A percentile compares a stretch with the other conserved stretches of the same genome.
Conservation (phyloP, 345 rosid genomes). For the Balakata baccata region DNA sequence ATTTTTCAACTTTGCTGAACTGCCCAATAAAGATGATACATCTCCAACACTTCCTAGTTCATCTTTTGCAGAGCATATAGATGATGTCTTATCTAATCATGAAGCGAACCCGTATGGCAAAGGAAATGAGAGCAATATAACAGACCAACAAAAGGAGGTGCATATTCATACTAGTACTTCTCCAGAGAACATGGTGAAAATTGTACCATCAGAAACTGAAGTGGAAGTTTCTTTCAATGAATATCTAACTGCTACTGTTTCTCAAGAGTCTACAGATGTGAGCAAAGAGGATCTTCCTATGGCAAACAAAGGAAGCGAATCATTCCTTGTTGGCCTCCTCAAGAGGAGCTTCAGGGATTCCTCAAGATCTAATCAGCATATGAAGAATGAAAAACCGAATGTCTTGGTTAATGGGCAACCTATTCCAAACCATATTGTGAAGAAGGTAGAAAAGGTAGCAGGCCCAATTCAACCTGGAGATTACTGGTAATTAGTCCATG, state of each 20-base stretch:
- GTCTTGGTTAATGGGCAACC: conserved; percentile 28
- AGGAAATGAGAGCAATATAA: conserved; percentile 4
- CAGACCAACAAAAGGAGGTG: conserved; percentile 1
- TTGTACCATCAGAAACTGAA: conserved; percentile 22
- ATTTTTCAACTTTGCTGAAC: background rate
- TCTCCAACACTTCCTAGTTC: no score
- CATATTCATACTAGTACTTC: background rate
- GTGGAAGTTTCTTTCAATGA: conserved; percentile 20
- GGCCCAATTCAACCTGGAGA: conserved; percentile 33
- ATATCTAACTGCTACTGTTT: background rate
- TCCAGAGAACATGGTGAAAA: conserved; percentile 5
- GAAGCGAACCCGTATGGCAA: background rate
- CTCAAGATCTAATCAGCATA: conserved; percentile 12
- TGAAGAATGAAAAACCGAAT: conserved; percentile 3
- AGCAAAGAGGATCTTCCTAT: conserved; percentile 1
- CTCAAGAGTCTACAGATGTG: conserved; percentile 19
- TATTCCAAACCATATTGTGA: conserved; percentile 16
- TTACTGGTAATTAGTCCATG: conserved; percentile 27
- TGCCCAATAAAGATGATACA: background rate
- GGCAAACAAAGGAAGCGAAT: conserved; percentile 8
- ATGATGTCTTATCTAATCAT: background rate
- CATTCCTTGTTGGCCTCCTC: conserved; percentile 17
- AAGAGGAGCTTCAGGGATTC: conserved; percentile 20
- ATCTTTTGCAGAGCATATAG: no score
- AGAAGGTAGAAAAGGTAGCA: conserved; percentile 26